Percentiles rank a stretch among this genome's conserved stretches.
Evolutionary conservation across 768 basidiomycete species (phyloP).

Genomic region (Boletus fagicola): DNA sequence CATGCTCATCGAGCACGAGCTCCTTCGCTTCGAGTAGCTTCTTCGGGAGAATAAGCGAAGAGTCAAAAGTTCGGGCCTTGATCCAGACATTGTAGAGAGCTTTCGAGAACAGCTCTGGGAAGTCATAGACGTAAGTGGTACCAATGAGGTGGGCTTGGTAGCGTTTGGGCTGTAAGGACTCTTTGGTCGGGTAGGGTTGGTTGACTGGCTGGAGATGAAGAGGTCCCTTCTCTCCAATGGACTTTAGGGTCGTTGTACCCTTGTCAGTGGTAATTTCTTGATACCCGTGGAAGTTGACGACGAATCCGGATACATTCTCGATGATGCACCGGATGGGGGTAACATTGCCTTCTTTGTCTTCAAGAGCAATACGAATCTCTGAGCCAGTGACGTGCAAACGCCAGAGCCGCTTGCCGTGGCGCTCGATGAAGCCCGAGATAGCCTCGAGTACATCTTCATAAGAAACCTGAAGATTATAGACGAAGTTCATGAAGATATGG

Average conservation of each 20-base stretch:
- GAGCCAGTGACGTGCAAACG: conserved; percentile 96
- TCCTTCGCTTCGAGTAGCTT: conserved; percentile 81
- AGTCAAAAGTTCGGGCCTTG: conserved; percentile 60
- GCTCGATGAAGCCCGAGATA: conserved; percentile 98
- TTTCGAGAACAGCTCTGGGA: conserved; percentile 98
- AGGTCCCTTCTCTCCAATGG: conserved; percentile 96
- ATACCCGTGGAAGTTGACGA: conserved; percentile 97
- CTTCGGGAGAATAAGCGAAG: conserved; percentile 72
- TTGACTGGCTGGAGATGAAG: conserved; percentile 94
- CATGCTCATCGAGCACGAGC: conserved; percentile 91
- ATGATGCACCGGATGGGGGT: conserved; percentile 97
- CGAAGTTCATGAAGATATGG: conserved; percentile 98
- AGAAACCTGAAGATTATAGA: conserved; percentile 92
- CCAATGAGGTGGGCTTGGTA: conserved; percentile 98
- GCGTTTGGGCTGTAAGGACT: conserved; percentile 96
- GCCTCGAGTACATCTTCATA: conserved; percentile 97
- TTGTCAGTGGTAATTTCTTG: conserved; percentile 97
- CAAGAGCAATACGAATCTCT: conserved; percentile 92
- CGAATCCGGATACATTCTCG: conserved; percentile 98
- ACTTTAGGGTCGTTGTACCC: conserved; percentile 93
- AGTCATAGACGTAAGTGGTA: conserved; percentile 98
- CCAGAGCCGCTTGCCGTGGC: conserved; percentile 98
- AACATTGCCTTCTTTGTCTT: conserved; percentile 92
- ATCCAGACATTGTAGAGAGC: conserved; percentile 93
- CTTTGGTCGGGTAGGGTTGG: conserved; percentile 93